These are phyloP conservation scores for Apiospora marii DNA, from an alignment of 2,329 filamentous ascomycete genomes.

Conservation along the genomic window DNA sequence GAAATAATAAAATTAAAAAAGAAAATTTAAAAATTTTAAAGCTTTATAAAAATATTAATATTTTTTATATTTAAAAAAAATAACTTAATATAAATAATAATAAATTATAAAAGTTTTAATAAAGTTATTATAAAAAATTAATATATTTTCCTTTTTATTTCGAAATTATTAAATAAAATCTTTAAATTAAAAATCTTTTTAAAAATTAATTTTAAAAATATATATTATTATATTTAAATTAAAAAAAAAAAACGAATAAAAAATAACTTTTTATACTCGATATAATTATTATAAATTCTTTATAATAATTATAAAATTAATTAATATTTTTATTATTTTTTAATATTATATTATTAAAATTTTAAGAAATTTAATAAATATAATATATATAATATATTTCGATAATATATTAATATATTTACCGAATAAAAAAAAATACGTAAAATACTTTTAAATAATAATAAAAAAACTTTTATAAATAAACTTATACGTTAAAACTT, in stretches of 20 bases:
- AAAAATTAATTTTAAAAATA: no score
- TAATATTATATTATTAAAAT: not conserved
- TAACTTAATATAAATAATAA: not conserved
- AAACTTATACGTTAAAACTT: not conserved
- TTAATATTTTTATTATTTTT: not conserved
- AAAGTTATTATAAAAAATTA: not conserved
- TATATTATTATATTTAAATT: not conserved
- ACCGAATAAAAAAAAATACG: not conserved
- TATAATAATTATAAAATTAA: not conserved
- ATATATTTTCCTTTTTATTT: not conserved
- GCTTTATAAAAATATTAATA: not conserved
- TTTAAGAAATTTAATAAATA: not conserved
- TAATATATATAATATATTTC: not conserved
- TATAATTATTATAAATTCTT: slow-evolving; percentile 1
- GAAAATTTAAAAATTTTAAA: no score
- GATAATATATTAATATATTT: not conserved
- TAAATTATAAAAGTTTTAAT: not conserved
- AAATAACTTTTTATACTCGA: not conserved
- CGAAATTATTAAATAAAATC: not conserved
- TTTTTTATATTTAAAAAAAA: not conserved
- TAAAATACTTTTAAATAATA: no score
- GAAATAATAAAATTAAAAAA: no score
- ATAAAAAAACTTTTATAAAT: no score
- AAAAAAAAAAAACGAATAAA: not conserved
- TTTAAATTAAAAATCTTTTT: not conserved